Evolutionary conservation across 2,329 filamentous ascomycete species (phyloP).

Genomic region (Claviceps purpurea): DNA sequence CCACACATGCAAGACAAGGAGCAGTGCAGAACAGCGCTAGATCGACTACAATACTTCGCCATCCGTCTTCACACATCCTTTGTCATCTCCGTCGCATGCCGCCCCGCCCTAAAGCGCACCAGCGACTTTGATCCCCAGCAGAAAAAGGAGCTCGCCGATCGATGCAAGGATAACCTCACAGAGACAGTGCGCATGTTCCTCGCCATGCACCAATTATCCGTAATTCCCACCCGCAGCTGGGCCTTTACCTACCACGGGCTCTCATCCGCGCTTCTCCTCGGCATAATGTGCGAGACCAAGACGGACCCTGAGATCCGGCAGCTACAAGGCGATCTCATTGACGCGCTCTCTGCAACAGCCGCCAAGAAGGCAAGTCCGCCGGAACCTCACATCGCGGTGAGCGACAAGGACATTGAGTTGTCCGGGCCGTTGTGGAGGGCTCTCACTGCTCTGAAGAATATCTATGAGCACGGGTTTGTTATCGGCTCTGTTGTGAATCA

Average conservation of each 20-base stretch:
- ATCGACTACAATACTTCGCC: constrained; percentile 50
- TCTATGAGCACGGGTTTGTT: constrained; percentile 51
- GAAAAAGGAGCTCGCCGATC: constrained; percentile 40
- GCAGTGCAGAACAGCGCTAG: constrained; percentile 48
- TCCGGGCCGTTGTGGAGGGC: constrained; percentile 49
- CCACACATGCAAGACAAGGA: constrained; percentile 45
- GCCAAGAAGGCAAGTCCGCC: constrained; percentile 46
- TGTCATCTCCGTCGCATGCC: constrained; percentile 51
- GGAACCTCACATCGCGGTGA: constrained; percentile 37
- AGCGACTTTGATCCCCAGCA: constrained; percentile 37
- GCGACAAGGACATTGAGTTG: constrained; percentile 47
- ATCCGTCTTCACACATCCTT: constrained; percentile 53
- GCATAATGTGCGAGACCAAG: constrained; percentile 50
- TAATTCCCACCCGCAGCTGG: constrained; percentile 54
- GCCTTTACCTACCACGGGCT: constrained; percentile 55
- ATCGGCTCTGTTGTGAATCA: constrained; percentile 33
- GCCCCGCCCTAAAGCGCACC: constrained; percentile 45
- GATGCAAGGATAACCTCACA: constrained; percentile 48
- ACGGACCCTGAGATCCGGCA: constrained; percentile 49
- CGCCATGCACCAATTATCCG: constrained; percentile 54
- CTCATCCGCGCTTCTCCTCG: constrained; percentile 50
- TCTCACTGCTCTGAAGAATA: constrained; percentile 47
- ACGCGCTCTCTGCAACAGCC: constrained; percentile 48
- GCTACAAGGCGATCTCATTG: constrained; percentile 50
- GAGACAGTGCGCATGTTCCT: constrained; percentile 57